Evolutionary conservation across 306 rosid genomes (phyloP).

Genomic region (Quercus ilex): DNA sequence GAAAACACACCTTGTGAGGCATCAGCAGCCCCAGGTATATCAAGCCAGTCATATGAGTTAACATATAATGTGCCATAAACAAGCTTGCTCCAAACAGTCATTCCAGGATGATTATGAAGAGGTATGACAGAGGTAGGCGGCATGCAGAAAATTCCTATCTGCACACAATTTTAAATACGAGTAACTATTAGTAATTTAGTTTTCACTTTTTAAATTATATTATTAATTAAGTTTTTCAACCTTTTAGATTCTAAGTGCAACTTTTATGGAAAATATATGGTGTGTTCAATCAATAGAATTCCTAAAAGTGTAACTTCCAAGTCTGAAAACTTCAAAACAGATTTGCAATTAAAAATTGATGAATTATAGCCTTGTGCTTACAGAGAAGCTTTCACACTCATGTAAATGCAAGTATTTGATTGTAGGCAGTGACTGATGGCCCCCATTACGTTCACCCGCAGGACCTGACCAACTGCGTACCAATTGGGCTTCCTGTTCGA

Average conservation of each 20-base stretch:
- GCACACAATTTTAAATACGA: conserved; percentile 16
- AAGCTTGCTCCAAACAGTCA: conserved; percentile 98
- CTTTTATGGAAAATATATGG: conserved; percentile 12
- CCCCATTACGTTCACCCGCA: conserved; percentile 52
- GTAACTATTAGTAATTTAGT: neutral
- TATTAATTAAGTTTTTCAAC: neutral
- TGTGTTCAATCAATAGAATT: neutral
- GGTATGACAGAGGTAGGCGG: conserved; percentile 88
- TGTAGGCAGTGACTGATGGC: conserved; percentile 59
- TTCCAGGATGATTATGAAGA: conserved; percentile 94
- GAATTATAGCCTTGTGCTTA: conserved; percentile 31
- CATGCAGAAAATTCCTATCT: conserved; percentile 99
- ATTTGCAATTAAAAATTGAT: neutral
- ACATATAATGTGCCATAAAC: conserved; percentile 78
- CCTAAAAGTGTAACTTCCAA: conserved; percentile 1
- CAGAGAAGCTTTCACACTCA: conserved; percentile 80
- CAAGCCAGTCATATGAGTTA: conserved; percentile 89
- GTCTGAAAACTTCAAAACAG: neutral
- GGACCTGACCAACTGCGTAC: conserved; percentile 74
- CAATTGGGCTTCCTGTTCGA: conserved; percentile 89
- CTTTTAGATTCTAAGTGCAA: neutral
- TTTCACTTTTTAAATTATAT: neutral
- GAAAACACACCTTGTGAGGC: conserved; percentile 62
- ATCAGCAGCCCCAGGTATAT: conserved; percentile 49
- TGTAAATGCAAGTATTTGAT: conserved; percentile 89